These are phyloP conservation scores for Eragrostis tef DNA, from an alignment of 202 grass and related monocot species.

Conservation along the genomic window DNA sequence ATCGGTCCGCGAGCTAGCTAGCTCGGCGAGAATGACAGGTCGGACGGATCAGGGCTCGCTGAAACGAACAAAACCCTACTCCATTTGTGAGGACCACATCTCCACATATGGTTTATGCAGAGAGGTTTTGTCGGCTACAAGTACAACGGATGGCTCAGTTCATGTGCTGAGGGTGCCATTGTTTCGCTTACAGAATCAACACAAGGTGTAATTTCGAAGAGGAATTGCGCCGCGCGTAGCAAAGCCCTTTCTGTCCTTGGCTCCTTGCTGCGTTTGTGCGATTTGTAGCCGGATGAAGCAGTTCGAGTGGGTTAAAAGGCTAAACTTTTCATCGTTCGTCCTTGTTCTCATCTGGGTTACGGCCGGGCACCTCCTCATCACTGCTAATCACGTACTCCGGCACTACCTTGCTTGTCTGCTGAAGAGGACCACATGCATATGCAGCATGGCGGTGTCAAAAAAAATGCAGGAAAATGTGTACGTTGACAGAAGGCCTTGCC, in stretches of 20 bases:
- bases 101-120: not conserved
- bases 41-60: conserved; percentile 13
- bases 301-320: conserved; percentile 36
- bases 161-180: no score
- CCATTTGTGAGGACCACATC: not conserved
- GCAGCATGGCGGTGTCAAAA: not conserved
- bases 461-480: not conserved
- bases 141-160: not conserved
- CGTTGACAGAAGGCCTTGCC: not conserved
- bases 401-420: not conserved
- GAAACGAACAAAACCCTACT: conserved; percentile 31
- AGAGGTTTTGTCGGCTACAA: not conserved
- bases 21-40: conserved; percentile 46
- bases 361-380: not conserved
- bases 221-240: not conserved
- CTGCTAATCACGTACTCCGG: not conserved
- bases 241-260: conserved; percentile 16
- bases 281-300: conserved; percentile 23
- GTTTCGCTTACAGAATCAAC: no score
- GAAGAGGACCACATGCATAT: conserved; percentile 29
- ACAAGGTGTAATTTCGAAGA: no score
- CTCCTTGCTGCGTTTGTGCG: not conserved
- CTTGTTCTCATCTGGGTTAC: conserved; percentile 50
- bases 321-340: conserved; percentile 43
- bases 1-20: not conserved